Base-by-base conservation (phyloP, 2,329 filamentous ascomycete species). In the Aspergillus sp. region DNA sequence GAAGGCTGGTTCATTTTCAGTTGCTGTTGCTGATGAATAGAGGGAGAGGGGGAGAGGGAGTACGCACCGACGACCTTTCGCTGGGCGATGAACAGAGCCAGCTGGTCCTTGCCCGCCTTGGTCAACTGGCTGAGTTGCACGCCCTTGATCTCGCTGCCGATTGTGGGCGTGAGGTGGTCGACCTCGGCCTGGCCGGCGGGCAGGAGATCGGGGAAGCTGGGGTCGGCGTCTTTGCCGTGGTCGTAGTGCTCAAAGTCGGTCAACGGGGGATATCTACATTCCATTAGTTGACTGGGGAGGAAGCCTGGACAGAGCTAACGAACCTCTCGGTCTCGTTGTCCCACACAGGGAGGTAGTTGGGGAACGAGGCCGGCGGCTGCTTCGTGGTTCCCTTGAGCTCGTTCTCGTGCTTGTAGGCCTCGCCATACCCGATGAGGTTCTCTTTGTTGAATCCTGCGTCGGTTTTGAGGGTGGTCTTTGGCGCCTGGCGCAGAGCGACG, bases 271-370 rank as follows among this genome's bases (percentile, higher is more conserved):
- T 72, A 78, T 79, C 70, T 85, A 49, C 3, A 45, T 2, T 2
- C 5, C 34, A 19, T 57, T 47, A 59, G 48, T 32, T n/a, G 4
- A 9, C 13, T 20, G 31, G 3, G 42, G 32, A 11, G 2, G n/a
- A 11, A 19, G 25, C 9, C 42, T 29, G 10, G 10, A 7, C 5
- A 19, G 14, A 19, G 17, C n/a, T 7, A 4, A 20, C 45, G 34
- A 60, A 71, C 69, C 65, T 68, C 45, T 65, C 64, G 16, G 69
- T 81, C 57, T 84, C 78, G 38, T 79, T 77, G 63, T 88, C 80
- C 87, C 87, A 90, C 2, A 83, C 85, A 2, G 88, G 87, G 7
- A 91, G 80, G 67, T 92, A 92, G 64, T 90, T 78, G 3, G 85
- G 85, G 59, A 89, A 91, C 66, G 84, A 78, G 5, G 81, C 80